phyloP scores from a whole-genome alignment of 176 grass and related monocot species.

The Thinopyrum elongatum region DNA sequence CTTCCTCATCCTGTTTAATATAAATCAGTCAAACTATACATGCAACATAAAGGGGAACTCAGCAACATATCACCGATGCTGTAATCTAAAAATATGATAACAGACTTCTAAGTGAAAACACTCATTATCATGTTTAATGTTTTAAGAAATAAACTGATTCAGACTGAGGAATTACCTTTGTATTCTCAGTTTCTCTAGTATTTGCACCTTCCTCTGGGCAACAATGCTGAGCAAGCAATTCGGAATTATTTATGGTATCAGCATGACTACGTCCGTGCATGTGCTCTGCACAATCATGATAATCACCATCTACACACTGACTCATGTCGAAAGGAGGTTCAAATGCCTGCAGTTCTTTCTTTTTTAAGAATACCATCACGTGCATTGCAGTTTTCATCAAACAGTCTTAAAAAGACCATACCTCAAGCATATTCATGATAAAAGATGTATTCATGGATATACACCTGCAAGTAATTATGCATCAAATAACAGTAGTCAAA shows the following conservation, averaged over 20 bases:
- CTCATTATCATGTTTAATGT: neutral
- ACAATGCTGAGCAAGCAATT: constrained; percentile 26
- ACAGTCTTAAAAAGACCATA: constrained; percentile 43
- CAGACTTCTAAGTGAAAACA: neutral
- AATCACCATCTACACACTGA: constrained; percentile 58
- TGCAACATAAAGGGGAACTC: constrained; percentile 37
- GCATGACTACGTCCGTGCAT: constrained; percentile 45
- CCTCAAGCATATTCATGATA: constrained; percentile 98
- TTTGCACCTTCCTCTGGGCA: constrained; percentile 5
- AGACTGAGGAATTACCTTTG: constrained; percentile 44
- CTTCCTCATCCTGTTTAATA: constrained; percentile 59
- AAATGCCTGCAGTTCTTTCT: constrained; percentile 72
- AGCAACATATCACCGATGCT: neutral
- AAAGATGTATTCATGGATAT: constrained; percentile 90
- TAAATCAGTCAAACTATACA: constrained; percentile 52
- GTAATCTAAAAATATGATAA: constrained; percentile 6
- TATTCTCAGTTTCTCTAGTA: constrained; percentile 32
- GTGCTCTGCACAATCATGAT: constrained; percentile 38
- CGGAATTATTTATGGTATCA: constrained; percentile 29
- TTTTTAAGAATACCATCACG: constrained; percentile 16
- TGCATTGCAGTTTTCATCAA: constrained; percentile 22
- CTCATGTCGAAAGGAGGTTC: constrained; percentile 92
- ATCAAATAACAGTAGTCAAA: constrained; percentile 42
- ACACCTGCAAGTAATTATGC: constrained; percentile 63
- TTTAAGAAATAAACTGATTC: constrained; percentile 1